Percentiles rank a stretch among this genome's conserved stretches.
These are phyloP conservation scores for Mycena venus DNA, from an alignment of 768 basidiomycete genomes.

Conservation along the genomic window DNA sequence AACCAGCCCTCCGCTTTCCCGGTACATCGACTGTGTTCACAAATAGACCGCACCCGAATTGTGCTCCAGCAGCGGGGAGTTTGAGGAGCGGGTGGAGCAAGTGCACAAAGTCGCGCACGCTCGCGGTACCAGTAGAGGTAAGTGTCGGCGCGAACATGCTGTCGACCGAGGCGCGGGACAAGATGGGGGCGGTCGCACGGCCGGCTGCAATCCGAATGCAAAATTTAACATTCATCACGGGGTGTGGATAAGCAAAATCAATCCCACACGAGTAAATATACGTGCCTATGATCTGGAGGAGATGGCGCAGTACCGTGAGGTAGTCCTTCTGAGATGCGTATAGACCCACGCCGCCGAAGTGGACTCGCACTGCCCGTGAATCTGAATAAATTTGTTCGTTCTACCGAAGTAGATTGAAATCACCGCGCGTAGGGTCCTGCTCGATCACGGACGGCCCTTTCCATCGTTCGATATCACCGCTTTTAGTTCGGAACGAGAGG, in stretches of 20 bases:
- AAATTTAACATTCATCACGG: background rate
- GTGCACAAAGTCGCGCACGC: background rate
- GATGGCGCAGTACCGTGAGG: constrained; percentile 33
- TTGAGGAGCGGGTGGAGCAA: background rate
- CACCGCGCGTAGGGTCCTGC: constrained; percentile 34
- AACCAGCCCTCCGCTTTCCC: background rate
- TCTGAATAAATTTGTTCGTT: background rate
- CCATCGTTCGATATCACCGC: constrained; percentile 32
- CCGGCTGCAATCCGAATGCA: background rate
- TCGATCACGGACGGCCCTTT: constrained; percentile 23
- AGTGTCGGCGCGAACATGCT: constrained; percentile 14
- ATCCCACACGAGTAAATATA: too few species aligned
- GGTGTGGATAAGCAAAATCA: too few species aligned
- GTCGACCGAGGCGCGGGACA: constrained; percentile 12
- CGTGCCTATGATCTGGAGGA: constrained; percentile 12
- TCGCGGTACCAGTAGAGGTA: background rate
- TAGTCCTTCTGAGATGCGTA: constrained; percentile 37
- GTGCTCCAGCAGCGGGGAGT: background rate
- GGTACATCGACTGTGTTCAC: constrained; percentile 1
- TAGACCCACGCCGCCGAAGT: constrained; percentile 32
- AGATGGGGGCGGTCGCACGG: constrained; percentile 8
- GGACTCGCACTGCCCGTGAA: background rate
- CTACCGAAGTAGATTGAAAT: background rate
- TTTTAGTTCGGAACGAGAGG: constrained; percentile 25
- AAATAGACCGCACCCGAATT: constrained; percentile 7